Evolutionary conservation across 257 asterid species (phyloP), one percentile per base, ranked within the genome.

Genomic region (Anisodus acutangulus): DNA sequence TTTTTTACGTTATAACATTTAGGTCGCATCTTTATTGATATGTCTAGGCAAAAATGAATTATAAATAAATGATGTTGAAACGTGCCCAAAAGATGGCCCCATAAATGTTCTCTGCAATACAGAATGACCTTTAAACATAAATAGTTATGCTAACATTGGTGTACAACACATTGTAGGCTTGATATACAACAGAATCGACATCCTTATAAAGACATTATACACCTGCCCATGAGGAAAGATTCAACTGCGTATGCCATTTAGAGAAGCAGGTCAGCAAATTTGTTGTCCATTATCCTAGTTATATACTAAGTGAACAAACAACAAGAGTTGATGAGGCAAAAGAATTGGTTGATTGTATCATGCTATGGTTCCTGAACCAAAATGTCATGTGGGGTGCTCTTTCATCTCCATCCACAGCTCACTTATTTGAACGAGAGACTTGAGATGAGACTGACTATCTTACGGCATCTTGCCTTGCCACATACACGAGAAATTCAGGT

Each of bases 331-430:
- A 72, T 72, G 59, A 72, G 80, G 80, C 41, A 72, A 72, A 49
- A 74, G 26, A 6, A 74, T 22, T 49, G 62, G 81, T 74, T 49
- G 43, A 13, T 49, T 49, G 81, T 11, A n/a, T 74, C 39, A 47
- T 22, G 79, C 80, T 45, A 72, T 45, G 80, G 80, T 45, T 5
- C 58, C 80, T 72, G 58, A 45, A 72, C 17, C 10, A 72, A 71
- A n/a, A 47, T 72, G 59, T 47, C 60, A 74, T 22, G 55, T 17
- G 35, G 7, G 6, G 22, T 49, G 81, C 63, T 22, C 22, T 76
- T 22, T 76, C 81, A 76, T 76, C 45, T 76, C n/a, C 81, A 76
- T 76, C 63, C 22, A 19, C 37, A 22, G 45, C 81, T 51, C 81
- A 76, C 51, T 76, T 51, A 51, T 76, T 76, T 51, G 78, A 69